phyloP scores from a whole-genome alignment of 257 asterid species.

The Mentha longifolia region DNA sequence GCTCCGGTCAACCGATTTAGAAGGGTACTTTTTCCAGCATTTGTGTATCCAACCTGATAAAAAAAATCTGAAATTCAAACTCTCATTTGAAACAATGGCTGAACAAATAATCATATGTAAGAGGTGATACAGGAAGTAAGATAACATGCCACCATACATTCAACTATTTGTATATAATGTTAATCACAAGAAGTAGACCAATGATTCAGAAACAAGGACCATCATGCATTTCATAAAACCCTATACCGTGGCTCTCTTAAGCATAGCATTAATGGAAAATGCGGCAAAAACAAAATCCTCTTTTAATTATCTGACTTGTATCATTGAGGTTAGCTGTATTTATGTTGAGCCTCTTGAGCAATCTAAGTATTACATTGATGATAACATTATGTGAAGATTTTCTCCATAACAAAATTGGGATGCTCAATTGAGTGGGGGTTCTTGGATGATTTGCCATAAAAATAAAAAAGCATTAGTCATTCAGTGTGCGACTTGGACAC shows the following conservation, averaged over 20 bases:
- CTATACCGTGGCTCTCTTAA: not conserved
- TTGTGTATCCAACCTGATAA: constrained; percentile 93
- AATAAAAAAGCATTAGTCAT: not conserved
- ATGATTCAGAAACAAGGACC: constrained; percentile 13
- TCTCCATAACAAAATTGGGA: constrained; percentile 11
- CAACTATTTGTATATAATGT: constrained; percentile 2
- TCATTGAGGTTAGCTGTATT: not conserved
- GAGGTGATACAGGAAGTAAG: constrained; percentile 10
- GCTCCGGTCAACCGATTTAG: constrained; percentile 91
- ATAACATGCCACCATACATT: not conserved
- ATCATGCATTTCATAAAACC: constrained; percentile 3
- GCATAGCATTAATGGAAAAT: not conserved
- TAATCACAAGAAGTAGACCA: not conserved
- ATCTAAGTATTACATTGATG: not conserved
- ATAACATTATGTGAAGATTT: not conserved
- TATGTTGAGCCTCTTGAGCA: constrained; percentile 9
- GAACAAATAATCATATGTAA: constrained; percentile 5
- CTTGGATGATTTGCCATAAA: not conserved
- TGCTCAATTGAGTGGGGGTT: constrained; percentile 10
- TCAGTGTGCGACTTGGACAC: not conserved
- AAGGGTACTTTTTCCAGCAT: constrained; percentile 98
- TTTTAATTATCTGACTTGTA: constrained; percentile 7
- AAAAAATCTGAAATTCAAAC: constrained; percentile 25
- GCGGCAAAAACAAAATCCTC: constrained; percentile 20
- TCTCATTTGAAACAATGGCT: not conserved